Percentiles rank a stretch among this genome's conserved stretches.
Evolutionary conservation across 2,329 filamentous ascomycete genomes (phyloP).

Genomic region (Helotiales sp.): DNA sequence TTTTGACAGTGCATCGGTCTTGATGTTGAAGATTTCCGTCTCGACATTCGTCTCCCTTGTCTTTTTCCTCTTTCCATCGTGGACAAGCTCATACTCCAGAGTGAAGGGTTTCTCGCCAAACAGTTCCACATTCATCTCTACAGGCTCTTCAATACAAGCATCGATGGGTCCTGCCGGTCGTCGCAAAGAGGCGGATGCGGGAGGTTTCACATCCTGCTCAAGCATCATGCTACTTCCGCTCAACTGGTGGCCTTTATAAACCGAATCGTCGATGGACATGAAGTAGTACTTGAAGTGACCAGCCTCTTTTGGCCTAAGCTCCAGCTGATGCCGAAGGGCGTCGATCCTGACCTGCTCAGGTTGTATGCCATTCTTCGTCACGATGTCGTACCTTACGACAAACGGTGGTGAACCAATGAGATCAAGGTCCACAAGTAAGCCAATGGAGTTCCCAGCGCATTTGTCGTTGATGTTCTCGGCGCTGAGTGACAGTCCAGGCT

Average conservation of each 20-base stretch:
- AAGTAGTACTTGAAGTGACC: slow-evolving; percentile 90
- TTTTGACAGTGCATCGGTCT: slow-evolving; percentile 73
- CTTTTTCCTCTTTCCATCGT: slow-evolving; percentile 82
- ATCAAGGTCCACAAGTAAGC: slow-evolving; percentile 85
- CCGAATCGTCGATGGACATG: slow-evolving; percentile 76
- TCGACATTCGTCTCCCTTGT: slow-evolving; percentile 68
- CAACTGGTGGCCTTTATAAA: slow-evolving; percentile 74
- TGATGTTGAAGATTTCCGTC: slow-evolving; percentile 68
- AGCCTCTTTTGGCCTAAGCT: slow-evolving; percentile 79
- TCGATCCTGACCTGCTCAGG: slow-evolving; percentile 56
- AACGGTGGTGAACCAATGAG: slow-evolving; percentile 93
- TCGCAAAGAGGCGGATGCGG: slow-evolving; percentile 78
- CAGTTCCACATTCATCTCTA: slow-evolving; percentile 75
- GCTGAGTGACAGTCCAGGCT: slow-evolving; percentile 76
- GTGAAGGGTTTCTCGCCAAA: slow-evolving; percentile 85
- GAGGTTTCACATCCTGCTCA: slow-evolving; percentile 91
- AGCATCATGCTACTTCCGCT: slow-evolving; percentile 66
- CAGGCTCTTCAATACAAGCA: slow-evolving; percentile 82
- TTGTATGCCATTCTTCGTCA: slow-evolving; percentile 59
- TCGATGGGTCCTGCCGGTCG: slow-evolving; percentile 59
- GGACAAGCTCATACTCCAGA: slow-evolving; percentile 89
- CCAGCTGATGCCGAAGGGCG: slow-evolving; percentile 81
- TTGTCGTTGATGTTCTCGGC: slow-evolving; percentile 89
- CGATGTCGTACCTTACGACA: slow-evolving; percentile 76
- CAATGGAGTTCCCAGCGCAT: slow-evolving; percentile 92